Base-by-base conservation (phyloP, 371 early-diverging fungal genomes). In the Mucor saturninus region DNA sequence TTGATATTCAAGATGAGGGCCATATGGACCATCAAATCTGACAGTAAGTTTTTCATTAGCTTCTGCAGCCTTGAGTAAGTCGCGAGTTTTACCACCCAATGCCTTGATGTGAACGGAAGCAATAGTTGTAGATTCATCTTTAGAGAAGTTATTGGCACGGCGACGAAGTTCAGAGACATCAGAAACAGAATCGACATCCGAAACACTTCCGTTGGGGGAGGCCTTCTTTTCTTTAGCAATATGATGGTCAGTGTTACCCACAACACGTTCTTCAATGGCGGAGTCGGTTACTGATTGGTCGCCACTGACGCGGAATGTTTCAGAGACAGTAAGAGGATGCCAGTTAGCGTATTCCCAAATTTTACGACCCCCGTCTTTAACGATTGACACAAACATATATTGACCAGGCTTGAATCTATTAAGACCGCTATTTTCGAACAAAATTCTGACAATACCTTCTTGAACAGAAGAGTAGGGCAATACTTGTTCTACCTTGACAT, bases 281-380 rank as follows among this genome's bases (percentile, higher is more conserved):
- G 15, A 21, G 30, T 58, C 45, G 32, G 32, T 11, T 30, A 21
- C 21, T 11, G 56, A 46, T 5, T 62, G 29, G 31, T 31, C 46
- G 30, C 14, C 28, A 5, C 10, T 50, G 3, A 48, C 42, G 46
- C 68, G 72, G 54, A 73, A 73, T 3, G 71, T 63, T 59, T 75
- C 80, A 35, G 80, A 79, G 28, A 79, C 68, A 1, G 80, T 79
- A 58, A 76, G 63, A 2, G 80, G 80, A 62, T 75, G 80, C 80
- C 80, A 80, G 58, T 80, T 73, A 28, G 68, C 68, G 32, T 67
- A 69, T 40, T 58, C 64, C 65, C 65, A 72, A 7, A 57, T 26
- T 14, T 67, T 68, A n/a, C 55, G 52, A 32, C 50, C 51, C 26
- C 59, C 62, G 21, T 65, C 51, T 29, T 62, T 60, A 9, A 69